Evolutionary conservation across 2,329 filamentous ascomycete species (phyloP), one percentile per base, ranked within the genome.

Genomic region (Diaporthe citriasiana): DNA sequence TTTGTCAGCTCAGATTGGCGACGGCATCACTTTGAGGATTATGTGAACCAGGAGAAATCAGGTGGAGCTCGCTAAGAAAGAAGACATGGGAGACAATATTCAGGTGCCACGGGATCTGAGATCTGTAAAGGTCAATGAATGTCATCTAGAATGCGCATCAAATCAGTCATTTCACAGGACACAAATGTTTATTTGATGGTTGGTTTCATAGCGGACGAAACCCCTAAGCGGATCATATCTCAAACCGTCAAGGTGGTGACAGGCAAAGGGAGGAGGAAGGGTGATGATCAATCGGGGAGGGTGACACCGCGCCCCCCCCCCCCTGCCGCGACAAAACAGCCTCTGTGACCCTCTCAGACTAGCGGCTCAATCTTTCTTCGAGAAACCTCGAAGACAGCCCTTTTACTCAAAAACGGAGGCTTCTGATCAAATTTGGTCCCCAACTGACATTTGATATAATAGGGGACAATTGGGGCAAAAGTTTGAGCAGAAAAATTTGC

Each of bases 1-100:
- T 25, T 27, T 51, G 63, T 66, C 22, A 66, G 38, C 35, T 40
- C 25, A 51, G 60, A 68, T 51, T 66, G 63, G 63, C 45, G 63
- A 50, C 30, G 30, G 45, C 47, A 33, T 51, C 45, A 51, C n/a
- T 38, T 33, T 27, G 47, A 7, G 45, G 45, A 25, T 66, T 51
- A 51, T 66, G 63, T 27, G 33, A 68, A 19, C 63, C 63, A 40
- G 33, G 63, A 40, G 63, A 38, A 63, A 63, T 63, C 22, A 4
- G 40, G 57, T 63, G 57, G 57, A 63, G 57, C 57, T 63, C n/a
- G 35, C 38, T 42, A 60, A 42, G n/a, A 25, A n/a, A n/a, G 40
- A 13, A 50, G 42, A 50, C 60, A 25, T 27, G 45, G 60, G 30
- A 35, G n/a, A 17, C 38, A 35, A 27, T 42, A 9, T 66, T 8